phyloP scores from a whole-genome alignment of 2,329 filamentous ascomycete genomes.

The Huntiella abstrusa region DNA sequence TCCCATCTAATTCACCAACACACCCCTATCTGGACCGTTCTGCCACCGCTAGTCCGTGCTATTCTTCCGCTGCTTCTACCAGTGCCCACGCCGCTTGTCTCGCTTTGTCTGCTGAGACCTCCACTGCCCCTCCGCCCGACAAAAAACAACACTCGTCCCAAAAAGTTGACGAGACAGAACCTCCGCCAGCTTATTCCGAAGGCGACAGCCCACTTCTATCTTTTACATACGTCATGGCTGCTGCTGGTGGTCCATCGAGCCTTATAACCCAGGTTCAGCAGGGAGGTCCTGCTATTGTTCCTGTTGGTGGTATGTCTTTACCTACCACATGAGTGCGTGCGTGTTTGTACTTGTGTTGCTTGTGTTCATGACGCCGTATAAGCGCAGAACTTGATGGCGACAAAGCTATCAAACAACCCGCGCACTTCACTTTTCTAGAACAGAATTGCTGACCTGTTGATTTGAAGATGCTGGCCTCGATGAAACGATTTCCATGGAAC shows the following conservation, averaged over 20 bases:
- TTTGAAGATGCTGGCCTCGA: constrained; percentile 58
- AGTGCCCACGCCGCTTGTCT: not conserved
- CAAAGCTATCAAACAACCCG: constrained; percentile 12
- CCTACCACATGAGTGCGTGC: not conserved
- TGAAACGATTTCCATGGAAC: constrained; percentile 86
- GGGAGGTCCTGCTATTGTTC: constrained; percentile 73
- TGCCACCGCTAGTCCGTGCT: not conserved
- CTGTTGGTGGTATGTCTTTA: constrained; percentile 51
- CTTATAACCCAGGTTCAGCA: constrained; percentile 99
- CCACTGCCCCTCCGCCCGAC: constrained; percentile 26
- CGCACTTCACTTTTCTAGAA: too few species aligned
- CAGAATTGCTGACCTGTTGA: constrained; percentile 2
- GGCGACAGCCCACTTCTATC: constrained; percentile 79
- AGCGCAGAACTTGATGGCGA: not conserved
- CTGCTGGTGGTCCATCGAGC: constrained; percentile 88
- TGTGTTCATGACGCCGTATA: not conserved
- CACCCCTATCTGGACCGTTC: not conserved
- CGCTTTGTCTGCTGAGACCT: not conserved
- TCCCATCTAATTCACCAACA: not conserved
- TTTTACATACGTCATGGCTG: constrained; percentile 95
- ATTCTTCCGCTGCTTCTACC: not conserved
- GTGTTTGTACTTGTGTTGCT: not conserved
- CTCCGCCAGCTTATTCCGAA: constrained; percentile 90
- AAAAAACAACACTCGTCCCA: constrained; percentile 56
- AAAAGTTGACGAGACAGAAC: constrained; percentile 72